phyloP scores from a whole-genome alignment of 225 moss, liverwort and hornwort species.

The Neckera pumila region DNA sequence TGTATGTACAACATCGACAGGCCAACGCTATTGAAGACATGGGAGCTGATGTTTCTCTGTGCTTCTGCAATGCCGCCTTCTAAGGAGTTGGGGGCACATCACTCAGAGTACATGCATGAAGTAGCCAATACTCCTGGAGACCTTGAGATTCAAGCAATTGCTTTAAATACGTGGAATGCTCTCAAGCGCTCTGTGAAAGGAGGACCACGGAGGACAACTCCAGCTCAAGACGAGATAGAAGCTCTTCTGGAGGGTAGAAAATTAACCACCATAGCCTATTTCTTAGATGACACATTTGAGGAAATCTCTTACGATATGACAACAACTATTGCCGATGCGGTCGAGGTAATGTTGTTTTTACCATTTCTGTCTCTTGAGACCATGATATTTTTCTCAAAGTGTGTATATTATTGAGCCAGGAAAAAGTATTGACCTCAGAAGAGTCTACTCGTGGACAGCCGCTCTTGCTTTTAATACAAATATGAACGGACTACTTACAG shows the following conservation, averaged over 20 bases:
- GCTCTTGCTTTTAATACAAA: not conserved
- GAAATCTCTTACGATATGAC: slow-evolving; percentile 89
- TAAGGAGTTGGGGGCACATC: slow-evolving; percentile 69
- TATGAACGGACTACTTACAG: not conserved
- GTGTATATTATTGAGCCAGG: not conserved
- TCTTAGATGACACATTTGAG: slow-evolving; percentile 91
- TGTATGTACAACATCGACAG: slow-evolving; percentile 16
- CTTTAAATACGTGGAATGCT: slow-evolving; percentile 80
- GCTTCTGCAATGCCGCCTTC: slow-evolving; percentile 97
- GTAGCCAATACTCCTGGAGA: slow-evolving; percentile 68
- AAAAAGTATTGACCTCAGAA: not conserved
- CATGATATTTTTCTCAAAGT: not conserved
- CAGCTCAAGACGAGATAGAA: slow-evolving; percentile 82
- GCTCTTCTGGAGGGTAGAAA: slow-evolving; percentile 61
- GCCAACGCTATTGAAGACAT: slow-evolving; percentile 62
- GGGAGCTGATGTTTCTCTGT: slow-evolving; percentile 87
- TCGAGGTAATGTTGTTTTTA: slow-evolving; percentile 42
- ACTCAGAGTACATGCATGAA: slow-evolving; percentile 84
- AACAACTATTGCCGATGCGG: slow-evolving; percentile 75
- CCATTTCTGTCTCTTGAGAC: not conserved
- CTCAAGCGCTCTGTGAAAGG: slow-evolving; percentile 90
- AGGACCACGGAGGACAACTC: slow-evolving; percentile 70
- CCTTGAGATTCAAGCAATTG: slow-evolving; percentile 54
- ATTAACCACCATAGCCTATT: slow-evolving; percentile 69
- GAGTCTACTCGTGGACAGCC: not conserved